Base-by-base conservation (phyloP, 2,329 filamentous ascomycete genomes). In the Aspergillus amoenus region DNA sequence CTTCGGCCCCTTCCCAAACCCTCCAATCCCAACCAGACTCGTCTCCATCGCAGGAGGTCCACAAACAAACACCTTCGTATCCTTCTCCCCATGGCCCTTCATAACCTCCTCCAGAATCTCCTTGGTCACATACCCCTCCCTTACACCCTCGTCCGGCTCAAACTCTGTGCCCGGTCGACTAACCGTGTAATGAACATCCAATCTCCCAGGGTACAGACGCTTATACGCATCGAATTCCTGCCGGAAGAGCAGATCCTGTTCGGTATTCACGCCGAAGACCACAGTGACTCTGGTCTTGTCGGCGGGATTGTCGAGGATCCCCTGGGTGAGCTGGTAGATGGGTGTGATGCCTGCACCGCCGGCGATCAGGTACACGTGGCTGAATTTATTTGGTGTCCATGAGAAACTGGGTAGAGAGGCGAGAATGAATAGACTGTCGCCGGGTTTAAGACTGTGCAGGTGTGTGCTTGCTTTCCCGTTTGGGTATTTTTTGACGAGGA, bases 311-410 rank as follows among this genome's bases (percentile, higher is more conserved):
- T 76, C 71, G n/a, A 88, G 75, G 55, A 89, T 87, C 2, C 84
- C 84, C 48, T 79, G 82, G 2, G 82, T 78, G 2, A 89, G 80
- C 68, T 88, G 85, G 68, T 84, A 89, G 62, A 88, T 81, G 0
- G 88, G 88, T 0, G 88, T 90, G 61, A 91, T 89, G 17, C 88
- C 88, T 0, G 86, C 87, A 12, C 88, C 88, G 44, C 88, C 88
- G 0, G 88, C 88, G 43, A 91, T 82, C 40, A 90, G 78, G 3
- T 84, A 82, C n/a, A 91, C 71, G 60, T 83, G 79, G 71, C 77
- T 68, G 75, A 73, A 66, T 52, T 72, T 64, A 53, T 77, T 77
- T 27, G 82, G 74, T 21, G 76, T 80, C 81, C 83, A 88, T 34
- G 72, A 65, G 68, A 82, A 82, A 24, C 79, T 82, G 17, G 77